Evolutionary conservation across 2,329 filamentous ascomycete genomes (phyloP), one percentile per base, ranked within the genome.

Genomic region (Xylaria sp.): DNA sequence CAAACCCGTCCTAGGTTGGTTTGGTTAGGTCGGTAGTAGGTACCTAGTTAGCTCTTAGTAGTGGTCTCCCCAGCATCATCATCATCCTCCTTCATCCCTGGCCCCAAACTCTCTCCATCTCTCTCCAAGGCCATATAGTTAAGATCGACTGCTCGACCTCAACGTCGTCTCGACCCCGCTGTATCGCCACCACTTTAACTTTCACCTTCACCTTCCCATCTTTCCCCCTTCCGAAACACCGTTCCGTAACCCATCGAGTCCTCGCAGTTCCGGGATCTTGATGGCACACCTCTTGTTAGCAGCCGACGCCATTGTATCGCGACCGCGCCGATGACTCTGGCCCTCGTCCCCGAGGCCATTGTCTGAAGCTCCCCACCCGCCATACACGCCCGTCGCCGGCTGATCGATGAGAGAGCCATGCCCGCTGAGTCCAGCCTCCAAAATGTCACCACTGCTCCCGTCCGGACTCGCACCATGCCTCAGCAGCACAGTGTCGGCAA

Each of bases 301-400:
- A 82, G 81, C 81, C 81, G 74, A 78, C 74, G 75, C 75, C 71
- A 74, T 71, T 76, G 82, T 83, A 85, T 86, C 84, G 85, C 86
- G 85, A 88, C 84, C 83, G 85, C 85, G 84, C 86, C 88, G 86
- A 88, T 84, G 87, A 87, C 85, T 81, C 80, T 83, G 82, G 86
- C 84, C 85, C 86, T 78, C 73, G 46, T 72, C 71, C 80, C 41
- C 82, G 84, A 85, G 83, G 79, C 81, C 83, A 84, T 79, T 80
- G 83, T 84, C 82, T 83, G 80, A 80, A 81, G 78, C 76, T 80
- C 76, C 81, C 78, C 75, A 64, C 13, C 64, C 78, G 78, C 78
- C 80, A 81, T 80, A 83, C 78, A 83, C 77, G 74, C 73, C 74
- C 73, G 75, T 74, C 77, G 74, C 73, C 74, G 73, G 75, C 74